Evolutionary conservation across 2,329 filamentous ascomycete species (phyloP), one percentile per base, ranked within the genome.

Genomic region (Fonsecaea pugnacius): DNA sequence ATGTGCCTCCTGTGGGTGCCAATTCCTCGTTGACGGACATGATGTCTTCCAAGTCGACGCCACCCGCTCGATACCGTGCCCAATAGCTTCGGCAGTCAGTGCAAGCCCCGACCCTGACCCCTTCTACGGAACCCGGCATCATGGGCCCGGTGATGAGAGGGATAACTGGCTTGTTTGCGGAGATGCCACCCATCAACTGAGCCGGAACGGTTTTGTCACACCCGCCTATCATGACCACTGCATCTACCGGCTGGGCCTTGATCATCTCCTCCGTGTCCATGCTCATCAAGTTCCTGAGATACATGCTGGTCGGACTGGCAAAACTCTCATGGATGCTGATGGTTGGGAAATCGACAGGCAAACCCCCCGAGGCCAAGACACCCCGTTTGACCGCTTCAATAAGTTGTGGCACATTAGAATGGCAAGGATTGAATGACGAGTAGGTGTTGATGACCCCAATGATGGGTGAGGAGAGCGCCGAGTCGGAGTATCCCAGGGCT

Each of bases 211-310:
- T 91, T 75, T 91, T 91, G 72, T 91, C 89, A 69, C 89, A 91
- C 0, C 89, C 88, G 54, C 89, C 89, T 69, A 91, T 87, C 68
- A 89, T 79, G 14, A 90, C 82, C 9, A 86, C 85, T 0, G 87
- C 85, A 75, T 92, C 89, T 16, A 89, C 81, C 0, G 89, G 89
- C 74, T 91, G 89, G 0, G 88, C 89, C 50, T 80, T 79, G 59
- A 91, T 87, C 89, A 91, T 91, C 78, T 91, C 89, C 74, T 91
- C 89, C 0, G 89, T 91, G 72, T 91, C 89, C 87, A 91, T 90
- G 69, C 86, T 88, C 89, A 92, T 91, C 62, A 91, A 72, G 68
- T 91, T 91, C 35, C 89, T 77, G 54, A 91, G 72, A 61, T 87
- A 91, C 89, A 92, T 91, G 76, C 88, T 91, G 4, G 89, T 91